These are phyloP conservation scores for Immersiporthe knoxdaviesiana DNA, from an alignment of 2,329 filamentous ascomycete species.

Conservation along the genomic window DNA sequence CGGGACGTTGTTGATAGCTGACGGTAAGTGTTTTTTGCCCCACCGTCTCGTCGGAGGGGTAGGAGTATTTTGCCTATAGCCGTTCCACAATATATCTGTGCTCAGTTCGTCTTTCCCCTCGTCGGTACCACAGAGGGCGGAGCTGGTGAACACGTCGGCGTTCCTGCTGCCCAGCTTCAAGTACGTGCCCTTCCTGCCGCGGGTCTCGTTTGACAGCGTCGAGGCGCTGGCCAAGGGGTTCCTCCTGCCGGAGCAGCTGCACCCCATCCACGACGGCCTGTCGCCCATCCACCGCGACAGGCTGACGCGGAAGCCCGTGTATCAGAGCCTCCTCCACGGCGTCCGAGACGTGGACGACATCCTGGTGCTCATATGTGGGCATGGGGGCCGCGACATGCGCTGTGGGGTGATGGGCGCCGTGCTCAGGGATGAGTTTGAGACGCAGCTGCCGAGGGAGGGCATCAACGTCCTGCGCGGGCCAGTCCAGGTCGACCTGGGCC, in stretches of 20 bases:
- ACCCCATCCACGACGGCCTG: conserved; percentile 63
- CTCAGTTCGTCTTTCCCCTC: conserved; percentile 76
- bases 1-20: conserved; percentile 34
- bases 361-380: conserved; percentile 85
- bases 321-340: conserved; percentile 53
- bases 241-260: conserved; percentile 65
- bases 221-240: conserved; percentile 66
- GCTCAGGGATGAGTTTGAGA: conserved; percentile 71
- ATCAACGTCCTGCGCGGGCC: conserved; percentile 53
- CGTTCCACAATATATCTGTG: conserved; percentile 79
- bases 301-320: conserved; percentile 54
- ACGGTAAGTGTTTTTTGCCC: conserved; percentile 37
- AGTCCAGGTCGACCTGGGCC: conserved; percentile 44
- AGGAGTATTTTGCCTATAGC: no score
- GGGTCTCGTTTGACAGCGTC: conserved; percentile 59
- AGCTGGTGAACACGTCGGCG: conserved; percentile 62
- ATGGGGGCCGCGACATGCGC: conserved; percentile 77
- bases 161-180: conserved; percentile 84
- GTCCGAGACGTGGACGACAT: conserved; percentile 69
- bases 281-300: conserved; percentile 61
- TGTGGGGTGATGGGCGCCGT: conserved; percentile 82
- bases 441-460: conserved; percentile 54
- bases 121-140: conserved; percentile 48
- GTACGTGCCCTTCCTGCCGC: conserved; percentile 73
- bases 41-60: conserved; percentile 11